A percentile compares a stretch with the other conserved stretches of the same genome.
phyloP scores from a whole-genome alignment of 805 yeast genomes.

The Pichia exigua region DNA sequence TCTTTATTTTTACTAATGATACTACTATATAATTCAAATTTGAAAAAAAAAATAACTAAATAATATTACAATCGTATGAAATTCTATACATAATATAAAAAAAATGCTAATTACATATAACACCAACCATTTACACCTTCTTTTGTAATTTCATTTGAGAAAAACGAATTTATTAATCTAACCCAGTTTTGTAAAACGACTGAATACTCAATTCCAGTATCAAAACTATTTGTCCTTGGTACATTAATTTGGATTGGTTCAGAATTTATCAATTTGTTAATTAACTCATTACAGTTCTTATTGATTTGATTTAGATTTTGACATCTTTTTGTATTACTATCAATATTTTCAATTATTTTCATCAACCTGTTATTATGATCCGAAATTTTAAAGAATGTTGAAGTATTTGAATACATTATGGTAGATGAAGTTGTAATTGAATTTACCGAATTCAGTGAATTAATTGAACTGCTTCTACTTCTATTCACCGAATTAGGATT shows the following conservation, averaged over 20 bases:
- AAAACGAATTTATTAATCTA: constrained; percentile 13
- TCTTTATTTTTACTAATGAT: too few relatives aligned
- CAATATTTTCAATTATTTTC: constrained; percentile 18
- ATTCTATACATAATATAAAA: not conserved
- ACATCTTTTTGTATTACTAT: constrained; percentile 14
- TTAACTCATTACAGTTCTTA: constrained; percentile 7
- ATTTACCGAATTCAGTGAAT: not conserved
- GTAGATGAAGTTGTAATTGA: not conserved
- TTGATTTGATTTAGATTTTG: constrained; percentile 15
- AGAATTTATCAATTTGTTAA: constrained; percentile 10
- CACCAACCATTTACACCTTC: constrained; percentile 26
- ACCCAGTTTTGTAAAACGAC: constrained; percentile 21
- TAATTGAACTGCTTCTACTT: constrained; percentile 3
- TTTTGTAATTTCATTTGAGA: constrained; percentile 11
- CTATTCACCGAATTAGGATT: not conserved
- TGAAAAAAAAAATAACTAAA: too few relatives aligned
- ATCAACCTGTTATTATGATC: constrained; percentile 20
- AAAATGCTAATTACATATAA: not conserved
- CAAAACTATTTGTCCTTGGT: constrained; percentile 11
- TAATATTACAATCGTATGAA: too few relatives aligned
- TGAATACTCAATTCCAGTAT: constrained; percentile 3
- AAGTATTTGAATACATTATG: not conserved
- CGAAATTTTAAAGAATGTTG: not conserved
- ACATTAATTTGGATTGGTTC: constrained; percentile 10
- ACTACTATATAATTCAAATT: too few relatives aligned